Evolutionary conservation across 2,329 filamentous ascomycete genomes (phyloP).

Genomic region (Eurotiales sp.): DNA sequence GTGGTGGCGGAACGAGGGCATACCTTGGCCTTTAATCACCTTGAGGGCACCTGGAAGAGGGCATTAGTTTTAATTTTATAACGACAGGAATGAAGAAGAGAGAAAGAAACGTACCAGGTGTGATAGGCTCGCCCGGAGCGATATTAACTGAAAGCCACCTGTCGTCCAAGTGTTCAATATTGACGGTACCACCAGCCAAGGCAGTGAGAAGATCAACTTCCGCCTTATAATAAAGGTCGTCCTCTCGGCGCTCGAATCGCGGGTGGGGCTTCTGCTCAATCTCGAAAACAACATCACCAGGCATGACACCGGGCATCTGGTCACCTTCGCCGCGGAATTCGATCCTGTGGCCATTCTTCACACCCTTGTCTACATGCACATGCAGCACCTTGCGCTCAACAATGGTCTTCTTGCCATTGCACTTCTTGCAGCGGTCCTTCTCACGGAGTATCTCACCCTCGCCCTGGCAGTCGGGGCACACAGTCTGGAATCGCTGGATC

Average conservation of each 20-base stretch:
- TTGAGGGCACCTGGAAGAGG: constrained; percentile 70
- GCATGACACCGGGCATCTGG: constrained; percentile 85
- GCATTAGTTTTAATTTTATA: not conserved
- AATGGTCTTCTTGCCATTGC: constrained; percentile 94
- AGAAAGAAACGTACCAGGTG: constrained; percentile 64
- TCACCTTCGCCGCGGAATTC: constrained; percentile 97
- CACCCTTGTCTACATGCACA: constrained; percentile 93
- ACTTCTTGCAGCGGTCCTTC: constrained; percentile 96
- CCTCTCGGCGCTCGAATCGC: constrained; percentile 92
- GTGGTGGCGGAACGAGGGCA: constrained; percentile 94
- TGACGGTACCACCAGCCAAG: constrained; percentile 83
- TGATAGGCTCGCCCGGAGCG: constrained; percentile 88
- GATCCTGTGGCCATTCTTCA: constrained; percentile 90
- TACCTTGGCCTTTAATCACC: constrained; percentile 92
- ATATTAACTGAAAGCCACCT: constrained; percentile 94
- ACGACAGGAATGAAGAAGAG: not conserved
- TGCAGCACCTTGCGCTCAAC: constrained; percentile 98
- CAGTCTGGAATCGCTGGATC: constrained; percentile 99
- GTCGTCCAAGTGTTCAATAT: constrained; percentile 94
- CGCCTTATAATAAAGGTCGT: constrained; percentile 91
- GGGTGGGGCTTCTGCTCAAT: constrained; percentile 98
- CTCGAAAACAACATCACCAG: constrained; percentile 96
- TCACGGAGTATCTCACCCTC: constrained; percentile 96
- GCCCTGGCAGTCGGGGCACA: constrained; percentile 96
- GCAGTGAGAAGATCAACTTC: constrained; percentile 96